A percentile compares a stretch with the other conserved stretches of the same genome.
Evolutionary conservation across 768 basidiomycete genomes (phyloP).

Genomic region (Podaxis carcinomalis): DNA sequence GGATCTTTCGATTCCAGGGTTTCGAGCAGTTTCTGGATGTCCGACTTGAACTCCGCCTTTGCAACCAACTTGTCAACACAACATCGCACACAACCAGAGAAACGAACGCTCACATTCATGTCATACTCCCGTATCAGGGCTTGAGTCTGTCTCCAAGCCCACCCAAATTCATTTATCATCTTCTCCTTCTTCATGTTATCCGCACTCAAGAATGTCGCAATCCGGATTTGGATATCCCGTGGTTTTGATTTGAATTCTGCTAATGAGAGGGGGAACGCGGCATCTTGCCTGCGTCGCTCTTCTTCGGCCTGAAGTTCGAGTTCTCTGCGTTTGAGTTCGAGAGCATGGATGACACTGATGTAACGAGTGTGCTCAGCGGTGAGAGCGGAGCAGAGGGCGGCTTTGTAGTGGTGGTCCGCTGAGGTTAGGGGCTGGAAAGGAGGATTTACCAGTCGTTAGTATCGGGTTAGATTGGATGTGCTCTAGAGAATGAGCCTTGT

Average conservation of each 20-base stretch:
- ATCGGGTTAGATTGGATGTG: not conserved
- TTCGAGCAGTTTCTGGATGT: not conserved
- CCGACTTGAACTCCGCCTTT: not conserved
- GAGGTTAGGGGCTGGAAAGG: not conserved
- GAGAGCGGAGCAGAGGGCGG: not conserved
- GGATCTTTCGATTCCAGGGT: conserved; percentile 8
- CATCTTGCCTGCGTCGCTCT: not conserved
- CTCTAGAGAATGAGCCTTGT: too few relatives aligned
- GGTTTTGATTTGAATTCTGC: not conserved
- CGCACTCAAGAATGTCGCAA: conserved; percentile 11
- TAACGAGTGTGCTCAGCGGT: not conserved
- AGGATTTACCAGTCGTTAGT: not conserved
- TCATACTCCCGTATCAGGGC: conserved; percentile 2
- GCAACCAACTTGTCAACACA: not conserved
- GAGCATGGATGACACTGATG: not conserved
- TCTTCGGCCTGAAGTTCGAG: not conserved
- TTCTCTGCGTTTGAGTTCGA: not conserved
- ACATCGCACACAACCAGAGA: not conserved
- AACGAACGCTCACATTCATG: conserved; percentile 7
- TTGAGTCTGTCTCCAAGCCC: conserved; percentile 10
- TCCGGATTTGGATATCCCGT: conserved; percentile 3
- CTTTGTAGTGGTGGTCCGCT: conserved; percentile 1
- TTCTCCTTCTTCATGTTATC: conserved; percentile 6
- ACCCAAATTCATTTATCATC: conserved; percentile 13
- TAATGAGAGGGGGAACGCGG: conserved; percentile 5